A percentile compares a stretch with the other conserved stretches of the same genome.
Conservation (phyloP, 2,329 filamentous ascomycete species). For the Talaromyces sp. region DNA sequence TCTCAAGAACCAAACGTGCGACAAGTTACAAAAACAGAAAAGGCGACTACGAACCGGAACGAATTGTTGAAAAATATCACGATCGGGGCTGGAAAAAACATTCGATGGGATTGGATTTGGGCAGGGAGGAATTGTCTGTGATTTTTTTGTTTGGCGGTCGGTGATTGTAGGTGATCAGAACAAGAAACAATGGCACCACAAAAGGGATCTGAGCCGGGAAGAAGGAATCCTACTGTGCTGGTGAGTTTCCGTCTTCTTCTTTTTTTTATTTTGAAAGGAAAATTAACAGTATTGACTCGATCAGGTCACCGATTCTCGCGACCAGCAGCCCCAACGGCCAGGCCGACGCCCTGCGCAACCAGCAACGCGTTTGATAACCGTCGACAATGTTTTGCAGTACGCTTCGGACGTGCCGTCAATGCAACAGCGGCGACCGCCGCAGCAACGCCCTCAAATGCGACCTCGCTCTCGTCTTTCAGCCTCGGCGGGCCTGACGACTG, state of each 20-base stretch:
- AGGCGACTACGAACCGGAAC: not conserved
- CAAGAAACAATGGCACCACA: slow-evolving; percentile 9
- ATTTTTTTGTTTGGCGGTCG: not conserved
- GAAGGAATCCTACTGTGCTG: slow-evolving; percentile 42
- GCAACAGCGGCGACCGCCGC: slow-evolving; percentile 68
- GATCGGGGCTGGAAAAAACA: not conserved
- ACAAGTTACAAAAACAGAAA: not conserved
- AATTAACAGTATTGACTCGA: not conserved
- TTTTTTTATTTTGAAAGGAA: not conserved
- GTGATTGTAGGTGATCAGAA: not conserved
- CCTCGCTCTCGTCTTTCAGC: slow-evolving; percentile 29
- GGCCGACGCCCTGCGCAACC: slow-evolving; percentile 24
- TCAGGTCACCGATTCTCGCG: slow-evolving; percentile 42
- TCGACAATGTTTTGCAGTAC: slow-evolving; percentile 93
- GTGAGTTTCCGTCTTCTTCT: slow-evolving; percentile 22
- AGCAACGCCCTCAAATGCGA: slow-evolving; percentile 25
- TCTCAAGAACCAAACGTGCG: not conserved
- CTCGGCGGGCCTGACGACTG: slow-evolving; percentile 2
- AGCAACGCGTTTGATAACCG: slow-evolving; percentile 71
- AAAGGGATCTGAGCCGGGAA: slow-evolving; percentile 20
- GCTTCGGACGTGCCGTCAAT: slow-evolving; percentile 93
- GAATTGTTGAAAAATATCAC: not conserved
- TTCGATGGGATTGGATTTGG: not conserved
- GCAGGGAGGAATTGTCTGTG: not conserved
- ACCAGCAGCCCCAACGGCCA: slow-evolving; percentile 29